Conservation (phyloP, 2,329 filamentous ascomycete genomes). For the Nemania abortiva region DNA sequence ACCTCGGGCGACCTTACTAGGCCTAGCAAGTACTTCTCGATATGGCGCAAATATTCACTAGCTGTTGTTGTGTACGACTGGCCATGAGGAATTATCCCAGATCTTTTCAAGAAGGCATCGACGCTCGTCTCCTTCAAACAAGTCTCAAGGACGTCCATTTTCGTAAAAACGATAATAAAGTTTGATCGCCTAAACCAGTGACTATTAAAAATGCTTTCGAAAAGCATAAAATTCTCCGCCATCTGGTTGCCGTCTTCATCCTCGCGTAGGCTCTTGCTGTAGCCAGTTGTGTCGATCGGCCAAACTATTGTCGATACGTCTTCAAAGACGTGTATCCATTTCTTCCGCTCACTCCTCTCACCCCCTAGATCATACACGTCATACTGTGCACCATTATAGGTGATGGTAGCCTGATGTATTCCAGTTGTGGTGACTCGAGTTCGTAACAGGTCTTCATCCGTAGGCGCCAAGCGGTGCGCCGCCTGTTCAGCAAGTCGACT, state of each 20-base stretch:
- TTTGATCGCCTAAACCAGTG: slow-evolving; percentile 1
- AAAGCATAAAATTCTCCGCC: slow-evolving; percentile 11
- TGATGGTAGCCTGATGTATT: slow-evolving; percentile 13
- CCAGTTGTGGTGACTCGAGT: slow-evolving; percentile 25
- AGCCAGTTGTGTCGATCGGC: slow-evolving; percentile 27
- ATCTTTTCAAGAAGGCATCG: background rate
- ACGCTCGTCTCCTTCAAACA: slow-evolving; percentile 2
- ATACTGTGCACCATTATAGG: slow-evolving; percentile 1
- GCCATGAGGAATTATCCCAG: no score
- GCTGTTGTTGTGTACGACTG: background rate
- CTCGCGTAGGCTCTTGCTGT: slow-evolving; percentile 6
- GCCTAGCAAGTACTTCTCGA: background rate
- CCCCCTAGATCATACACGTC: slow-evolving; percentile 25
- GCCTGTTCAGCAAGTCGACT: slow-evolving; percentile 14
- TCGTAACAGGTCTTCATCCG: slow-evolving; percentile 15
- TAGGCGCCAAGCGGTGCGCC: background rate
- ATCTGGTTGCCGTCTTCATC: slow-evolving; percentile 12
- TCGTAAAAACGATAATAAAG: slow-evolving; percentile 34
- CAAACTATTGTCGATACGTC: slow-evolving; percentile 21
- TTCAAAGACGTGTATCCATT: slow-evolving; percentile 27
- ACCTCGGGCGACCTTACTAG: background rate
- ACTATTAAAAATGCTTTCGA: slow-evolving; percentile 4
- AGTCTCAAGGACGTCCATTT: slow-evolving; percentile 29
- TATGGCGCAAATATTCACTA: background rate
- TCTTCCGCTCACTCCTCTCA: slow-evolving; percentile 20